Base-by-base conservation (phyloP, 225 moss, liverwort and hornwort species). In the Marchantia paleacea region DNA sequence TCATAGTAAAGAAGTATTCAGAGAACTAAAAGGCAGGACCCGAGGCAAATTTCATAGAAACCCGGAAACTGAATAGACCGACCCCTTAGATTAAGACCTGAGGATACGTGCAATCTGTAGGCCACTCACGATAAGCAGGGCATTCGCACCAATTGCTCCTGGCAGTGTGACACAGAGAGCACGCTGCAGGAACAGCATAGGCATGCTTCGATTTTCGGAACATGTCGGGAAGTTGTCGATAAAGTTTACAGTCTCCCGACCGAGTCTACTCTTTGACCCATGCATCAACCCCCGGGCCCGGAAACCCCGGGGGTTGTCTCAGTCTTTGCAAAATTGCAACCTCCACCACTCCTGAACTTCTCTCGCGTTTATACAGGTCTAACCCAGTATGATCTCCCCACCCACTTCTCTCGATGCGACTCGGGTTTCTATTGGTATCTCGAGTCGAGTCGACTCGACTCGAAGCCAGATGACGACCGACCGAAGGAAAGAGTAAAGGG, bases 241-340 rank as follows among this genome's bases (percentile, higher is more conserved):
- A 26, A 22, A 76, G 31, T 76, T 60, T 18, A 31, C 55, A 10
- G 31, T 76, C 75, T 19, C 12, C 54, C 15, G 16, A 24, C 74
- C 11, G 24, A 26, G 72, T 52, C 55, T 75, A 75, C 75, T 75
- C 75, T 54, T 75, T 28, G 60, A 60, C 39, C 75, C 31, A 76
- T 54, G 39, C 75, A 31, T 60, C 54, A 28, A 60, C 58, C 39
- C 74, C 29, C 15, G 54, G 28, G 28, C 50, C 15, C 6, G 53
- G 25, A 73, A 52, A 13, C 47, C 67, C 48, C 47, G 8, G 70
- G 20, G 48, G 50, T 22, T n/a, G 51, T 24, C 74, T 75, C 70
- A 18, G 54, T 55, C 16, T 7, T 55, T 30, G 15, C 54, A 29
- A 75, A 26, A 75, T 55, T 11, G 74, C 74, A 26, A 75, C 55